Conservation (phyloP, 495 filamentous ascomycete species). For the Aspergillus ellipticus region DNA sequence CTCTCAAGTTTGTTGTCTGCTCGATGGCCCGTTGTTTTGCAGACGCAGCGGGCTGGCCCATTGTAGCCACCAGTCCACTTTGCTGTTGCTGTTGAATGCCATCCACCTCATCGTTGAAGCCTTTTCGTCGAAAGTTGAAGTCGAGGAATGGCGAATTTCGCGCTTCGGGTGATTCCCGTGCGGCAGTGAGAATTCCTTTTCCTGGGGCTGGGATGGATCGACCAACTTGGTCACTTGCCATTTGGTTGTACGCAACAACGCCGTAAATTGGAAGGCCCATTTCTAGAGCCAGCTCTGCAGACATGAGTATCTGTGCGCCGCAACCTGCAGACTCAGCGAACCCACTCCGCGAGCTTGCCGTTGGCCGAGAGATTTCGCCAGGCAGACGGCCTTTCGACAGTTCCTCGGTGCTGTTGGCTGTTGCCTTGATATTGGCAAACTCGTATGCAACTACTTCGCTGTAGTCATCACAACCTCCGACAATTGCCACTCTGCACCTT, state of each 20-base stretch:
- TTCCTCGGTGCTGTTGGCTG: conserved; percentile 92
- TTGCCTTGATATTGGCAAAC: conserved; percentile 99
- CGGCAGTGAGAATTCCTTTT: conserved; percentile 92
- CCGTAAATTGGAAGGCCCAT: conserved; percentile 99
- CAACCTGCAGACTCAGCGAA: conserved; percentile 99
- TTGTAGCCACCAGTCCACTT: neutral
- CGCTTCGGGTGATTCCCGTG: conserved; percentile 67
- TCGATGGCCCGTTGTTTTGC: neutral
- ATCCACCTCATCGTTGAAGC: conserved; percentile 78
- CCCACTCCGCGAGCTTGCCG: conserved; percentile 89
- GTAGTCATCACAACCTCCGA: conserved; percentile 98
- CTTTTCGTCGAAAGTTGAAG: conserved; percentile 86
- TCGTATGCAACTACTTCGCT: conserved; percentile 98
- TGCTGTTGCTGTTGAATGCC: neutral
- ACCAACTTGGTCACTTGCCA: conserved; percentile 97
- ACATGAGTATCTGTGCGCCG: conserved; percentile 97
- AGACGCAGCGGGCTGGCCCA: neutral
- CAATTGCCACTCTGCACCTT: conserved; percentile 91
- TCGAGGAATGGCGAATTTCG: conserved; percentile 87
- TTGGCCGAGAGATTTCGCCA: conserved; percentile 93
- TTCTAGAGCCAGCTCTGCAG: conserved; percentile 84
- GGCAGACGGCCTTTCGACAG: conserved; percentile 90
- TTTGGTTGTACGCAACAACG: conserved; percentile 86
- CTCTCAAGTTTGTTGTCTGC: conserved; percentile 46
- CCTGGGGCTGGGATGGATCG: conserved; percentile 95